phyloP scores from a whole-genome alignment of 345 rosid genomes.

The Camelina laxa region DNA sequence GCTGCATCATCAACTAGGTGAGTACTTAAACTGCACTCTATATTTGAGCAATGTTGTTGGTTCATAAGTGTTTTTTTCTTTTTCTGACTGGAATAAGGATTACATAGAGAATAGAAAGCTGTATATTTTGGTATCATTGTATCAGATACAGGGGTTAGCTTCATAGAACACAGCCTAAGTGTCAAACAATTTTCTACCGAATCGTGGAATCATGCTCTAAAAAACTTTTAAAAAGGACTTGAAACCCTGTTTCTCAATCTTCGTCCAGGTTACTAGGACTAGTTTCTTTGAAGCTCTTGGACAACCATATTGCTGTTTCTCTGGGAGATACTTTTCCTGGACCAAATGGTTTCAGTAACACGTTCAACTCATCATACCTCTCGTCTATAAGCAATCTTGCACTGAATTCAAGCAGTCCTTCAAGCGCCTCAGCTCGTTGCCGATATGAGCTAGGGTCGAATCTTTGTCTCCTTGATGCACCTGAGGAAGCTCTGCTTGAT shows the following conservation, averaged over 20 bases:
- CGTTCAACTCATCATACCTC: slow-evolving; percentile 91
- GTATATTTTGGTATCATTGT: slow-evolving; percentile 23
- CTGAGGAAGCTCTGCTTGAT: slow-evolving; percentile 81
- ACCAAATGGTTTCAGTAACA: slow-evolving; percentile 94
- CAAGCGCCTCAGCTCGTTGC: slow-evolving; percentile 98
- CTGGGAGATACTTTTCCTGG: slow-evolving; percentile 96
- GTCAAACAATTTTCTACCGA: slow-evolving; percentile 31
- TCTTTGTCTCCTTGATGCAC: slow-evolving; percentile 54
- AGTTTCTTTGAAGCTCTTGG: slow-evolving; percentile 96
- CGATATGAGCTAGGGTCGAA: slow-evolving; percentile 87
- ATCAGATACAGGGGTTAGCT: slow-evolving; percentile 43
- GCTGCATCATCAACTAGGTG: no score
- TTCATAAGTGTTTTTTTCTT: slow-evolving; percentile 1
- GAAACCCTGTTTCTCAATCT: slow-evolving; percentile 36
- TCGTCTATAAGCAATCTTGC: slow-evolving; percentile 86
- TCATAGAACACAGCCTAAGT: slow-evolving; percentile 33
- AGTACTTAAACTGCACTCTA: slow-evolving; percentile 25
- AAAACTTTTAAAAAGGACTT: background rate
- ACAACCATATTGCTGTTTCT: slow-evolving; percentile 98
- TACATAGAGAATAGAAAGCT: slow-evolving; percentile 31
- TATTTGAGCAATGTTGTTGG: background rate
- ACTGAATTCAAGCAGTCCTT: slow-evolving; percentile 95
- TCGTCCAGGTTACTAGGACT: slow-evolving; percentile 56
- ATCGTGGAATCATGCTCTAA: slow-evolving; percentile 46
- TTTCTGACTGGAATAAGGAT: slow-evolving; percentile 25